Evolutionary conservation across 1,284 basidiomycete species (phyloP).

Genomic region (Meripilus lineatus): DNA sequence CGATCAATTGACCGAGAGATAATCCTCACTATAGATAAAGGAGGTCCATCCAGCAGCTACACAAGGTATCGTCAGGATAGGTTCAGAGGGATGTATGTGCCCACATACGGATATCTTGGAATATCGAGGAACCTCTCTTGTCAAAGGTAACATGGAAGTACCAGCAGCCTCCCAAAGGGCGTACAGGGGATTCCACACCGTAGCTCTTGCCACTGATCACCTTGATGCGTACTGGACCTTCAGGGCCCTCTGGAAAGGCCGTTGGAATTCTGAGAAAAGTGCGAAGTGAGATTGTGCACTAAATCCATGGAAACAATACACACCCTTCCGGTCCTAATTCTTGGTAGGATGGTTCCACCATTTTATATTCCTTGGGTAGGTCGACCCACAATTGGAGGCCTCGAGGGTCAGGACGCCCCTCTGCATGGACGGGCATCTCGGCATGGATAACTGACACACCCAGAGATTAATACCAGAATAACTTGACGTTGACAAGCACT

Average conservation of each 20-base stretch:
- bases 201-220: slow-evolving; percentile 89
- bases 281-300: too few species aligned
- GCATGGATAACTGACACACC: slow-evolving; percentile 62
- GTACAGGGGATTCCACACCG: slow-evolving; percentile 82
- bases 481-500: slow-evolving; percentile 12
- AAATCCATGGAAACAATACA: too few species aligned
- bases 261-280: slow-evolving; percentile 62
- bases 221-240: slow-evolving; percentile 71
- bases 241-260: slow-evolving; percentile 65
- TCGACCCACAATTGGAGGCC: slow-evolving; percentile 96
- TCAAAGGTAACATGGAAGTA: slow-evolving; percentile 82
- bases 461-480: not conserved
- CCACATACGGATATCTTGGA: slow-evolving; percentile 83
- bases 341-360: slow-evolving; percentile 79
- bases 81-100: not conserved
- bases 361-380: slow-evolving; percentile 83
- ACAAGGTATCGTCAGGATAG: not conserved
- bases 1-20: not conserved
- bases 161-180: slow-evolving; percentile 90
- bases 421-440: slow-evolving; percentile 83
- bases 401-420: slow-evolving; percentile 61
- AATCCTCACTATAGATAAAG: slow-evolving; percentile 69
- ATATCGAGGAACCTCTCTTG: slow-evolving; percentile 61
- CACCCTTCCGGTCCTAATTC: slow-evolving; percentile 64
- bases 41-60: slow-evolving; percentile 75